Evolutionary conservation across 306 rosid species (phyloP).

Genomic region (Trichosanthes cucumerina): DNA sequence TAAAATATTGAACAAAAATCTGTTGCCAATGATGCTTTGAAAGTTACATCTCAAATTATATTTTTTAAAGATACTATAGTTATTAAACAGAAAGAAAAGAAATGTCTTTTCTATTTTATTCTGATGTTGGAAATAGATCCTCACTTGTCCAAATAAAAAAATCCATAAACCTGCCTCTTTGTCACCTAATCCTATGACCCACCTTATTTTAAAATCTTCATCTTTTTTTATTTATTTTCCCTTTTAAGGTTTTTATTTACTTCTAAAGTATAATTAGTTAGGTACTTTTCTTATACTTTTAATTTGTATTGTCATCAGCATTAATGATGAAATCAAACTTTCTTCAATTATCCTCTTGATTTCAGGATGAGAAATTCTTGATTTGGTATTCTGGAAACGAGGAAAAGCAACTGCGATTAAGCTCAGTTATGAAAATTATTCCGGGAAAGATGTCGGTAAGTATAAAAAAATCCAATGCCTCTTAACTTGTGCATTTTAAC

Average conservation of each 20-base stretch:
- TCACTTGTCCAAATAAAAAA: not conserved
- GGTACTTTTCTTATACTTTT: not conserved
- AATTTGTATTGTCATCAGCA: not conserved
- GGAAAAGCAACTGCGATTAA: slow-evolving; percentile 64
- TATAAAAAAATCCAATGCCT: slow-evolving; percentile 11
- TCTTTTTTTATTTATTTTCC: not conserved
- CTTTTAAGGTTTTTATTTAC: not conserved
- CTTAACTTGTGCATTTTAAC: not conserved
- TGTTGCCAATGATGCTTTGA: not conserved
- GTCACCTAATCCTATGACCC: not conserved
- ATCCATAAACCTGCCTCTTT: not conserved
- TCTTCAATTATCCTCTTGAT: slow-evolving; percentile 8
- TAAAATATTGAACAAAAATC: not conserved
- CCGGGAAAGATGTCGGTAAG: slow-evolving; percentile 65
- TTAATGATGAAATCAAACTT: not conserved
- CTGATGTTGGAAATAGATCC: not conserved
- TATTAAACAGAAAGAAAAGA: not conserved
- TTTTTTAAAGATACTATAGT: not conserved
- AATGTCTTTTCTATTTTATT: not conserved
- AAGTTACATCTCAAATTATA: not conserved
- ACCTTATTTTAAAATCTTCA: not conserved
- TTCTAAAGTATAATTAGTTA: not conserved
- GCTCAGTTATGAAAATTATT: slow-evolving; percentile 44
- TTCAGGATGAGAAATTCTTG: slow-evolving; percentile 77
- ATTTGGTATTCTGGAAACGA: slow-evolving; percentile 66